Percentiles rank a stretch among this genome's conserved stretches.
Conservation (phyloP, 495 filamentous ascomycete species). For the Hypoxylon trugodes region DNA sequence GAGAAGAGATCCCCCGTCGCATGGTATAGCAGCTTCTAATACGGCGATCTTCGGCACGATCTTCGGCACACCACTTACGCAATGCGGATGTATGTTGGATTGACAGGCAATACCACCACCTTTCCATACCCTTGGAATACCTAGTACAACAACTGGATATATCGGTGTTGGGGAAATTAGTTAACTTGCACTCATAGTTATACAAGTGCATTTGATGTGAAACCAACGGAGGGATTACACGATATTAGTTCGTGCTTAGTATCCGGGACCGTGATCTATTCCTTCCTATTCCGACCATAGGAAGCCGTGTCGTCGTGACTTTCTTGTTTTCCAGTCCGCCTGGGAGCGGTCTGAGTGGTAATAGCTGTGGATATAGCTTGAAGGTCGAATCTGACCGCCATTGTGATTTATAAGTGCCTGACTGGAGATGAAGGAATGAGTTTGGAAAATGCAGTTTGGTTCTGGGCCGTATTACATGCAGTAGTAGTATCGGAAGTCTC, state of each 20-base stretch:
- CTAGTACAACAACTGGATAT: no score
- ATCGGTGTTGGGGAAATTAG: neutral
- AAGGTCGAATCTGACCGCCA: neutral
- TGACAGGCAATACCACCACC: neutral
- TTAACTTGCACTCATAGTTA: neutral
- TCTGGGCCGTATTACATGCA: no score
- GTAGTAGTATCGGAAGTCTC: neutral
- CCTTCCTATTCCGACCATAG: no score
- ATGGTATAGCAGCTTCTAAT: neutral
- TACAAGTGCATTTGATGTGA: neutral
- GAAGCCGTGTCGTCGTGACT: no score
- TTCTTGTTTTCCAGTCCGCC: neutral
- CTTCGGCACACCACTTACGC: no score
- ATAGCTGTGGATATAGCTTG: neutral
- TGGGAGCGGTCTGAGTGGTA: neutral
- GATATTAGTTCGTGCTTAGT: neutral
- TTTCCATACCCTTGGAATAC: constrained; percentile 4
- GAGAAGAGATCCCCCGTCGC: constrained; percentile 4
- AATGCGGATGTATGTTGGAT: constrained; percentile 3
- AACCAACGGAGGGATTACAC: neutral
- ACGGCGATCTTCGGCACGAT: constrained; percentile 8
- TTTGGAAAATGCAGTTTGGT: neutral
- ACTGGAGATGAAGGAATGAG: neutral
- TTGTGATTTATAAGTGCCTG: neutral
- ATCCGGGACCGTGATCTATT: no score